phyloP scores from a whole-genome alignment of 2,329 filamentous ascomycete genomes.

The Diaporthe velutina region DNA sequence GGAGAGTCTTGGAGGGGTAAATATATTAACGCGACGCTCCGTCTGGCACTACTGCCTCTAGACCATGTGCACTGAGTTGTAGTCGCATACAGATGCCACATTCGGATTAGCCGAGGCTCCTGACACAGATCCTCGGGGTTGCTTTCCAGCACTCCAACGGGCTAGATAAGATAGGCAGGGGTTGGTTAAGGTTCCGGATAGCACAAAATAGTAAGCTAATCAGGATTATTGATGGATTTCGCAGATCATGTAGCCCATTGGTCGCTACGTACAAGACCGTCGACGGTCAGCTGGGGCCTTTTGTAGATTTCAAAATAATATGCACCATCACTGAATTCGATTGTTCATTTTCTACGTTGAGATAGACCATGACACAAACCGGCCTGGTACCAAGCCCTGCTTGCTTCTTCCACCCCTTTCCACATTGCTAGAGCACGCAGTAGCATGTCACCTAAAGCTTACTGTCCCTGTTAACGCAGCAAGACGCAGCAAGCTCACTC shows the following conservation, averaged over 20 bases:
- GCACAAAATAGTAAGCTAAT: not conserved
- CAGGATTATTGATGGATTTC: not conserved
- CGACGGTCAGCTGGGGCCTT: not conserved
- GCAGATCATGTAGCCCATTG: not conserved
- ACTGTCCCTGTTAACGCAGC: slow-evolving; percentile 1
- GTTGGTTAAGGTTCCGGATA: not conserved
- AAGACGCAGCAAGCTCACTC: not conserved
- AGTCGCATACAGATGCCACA: slow-evolving; percentile 6
- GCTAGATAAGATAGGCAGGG: slow-evolving; percentile 23
- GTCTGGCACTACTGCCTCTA: not conserved
- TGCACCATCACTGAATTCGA: not conserved
- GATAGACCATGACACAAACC: not conserved
- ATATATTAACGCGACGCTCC: not conserved
- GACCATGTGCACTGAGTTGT: not conserved
- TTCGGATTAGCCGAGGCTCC: not conserved
- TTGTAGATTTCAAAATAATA: not conserved
- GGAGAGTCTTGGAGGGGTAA: not conserved
- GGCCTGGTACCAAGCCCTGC: not conserved
- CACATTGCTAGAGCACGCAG: not conserved
- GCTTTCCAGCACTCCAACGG: not conserved
- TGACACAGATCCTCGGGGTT: not conserved
- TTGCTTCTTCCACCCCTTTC: not conserved
- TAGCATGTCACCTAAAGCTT: not conserved
- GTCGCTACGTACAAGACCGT: not conserved
- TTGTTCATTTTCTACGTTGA: not conserved